A percentile compares a stretch with the other conserved stretches of the same genome.
phyloP scores from a whole-genome alignment of 441 rosid genomes.

The Gossypium aridum region DNA sequence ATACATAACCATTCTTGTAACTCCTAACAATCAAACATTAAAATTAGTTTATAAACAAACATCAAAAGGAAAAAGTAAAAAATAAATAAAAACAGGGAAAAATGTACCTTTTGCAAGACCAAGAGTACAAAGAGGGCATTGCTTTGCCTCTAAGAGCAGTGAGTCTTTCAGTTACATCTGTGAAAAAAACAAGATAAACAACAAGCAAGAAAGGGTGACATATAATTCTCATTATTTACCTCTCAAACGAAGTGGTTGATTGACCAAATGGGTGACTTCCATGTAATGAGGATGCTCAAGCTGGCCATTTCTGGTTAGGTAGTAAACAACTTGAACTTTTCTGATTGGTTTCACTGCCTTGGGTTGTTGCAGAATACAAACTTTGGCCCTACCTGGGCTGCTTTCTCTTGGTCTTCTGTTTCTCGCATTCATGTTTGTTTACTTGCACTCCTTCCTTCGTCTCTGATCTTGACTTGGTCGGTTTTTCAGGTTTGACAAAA shows the following conservation, averaged over 20 bases:
- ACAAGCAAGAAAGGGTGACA: not conserved
- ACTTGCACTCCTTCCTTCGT: not conserved
- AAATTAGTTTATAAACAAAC: not conserved
- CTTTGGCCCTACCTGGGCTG: slow-evolving; percentile 40
- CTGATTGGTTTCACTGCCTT: slow-evolving; percentile 27
- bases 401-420: slow-evolving; percentile 25
- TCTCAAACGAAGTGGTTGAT: slow-evolving; percentile 73
- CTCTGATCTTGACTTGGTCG: not conserved
- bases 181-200: not conserved
- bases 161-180: slow-evolving; percentile 67
- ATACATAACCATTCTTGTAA: slow-evolving; percentile 86
- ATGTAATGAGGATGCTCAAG: slow-evolving; percentile 92
- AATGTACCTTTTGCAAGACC: slow-evolving; percentile 84
- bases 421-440: slow-evolving; percentile 24
- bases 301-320: slow-evolving; percentile 78
- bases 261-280: slow-evolving; percentile 57
- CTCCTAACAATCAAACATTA: slow-evolving; percentile 33
- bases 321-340: slow-evolving; percentile 74
- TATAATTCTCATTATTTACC: slow-evolving; percentile 27
- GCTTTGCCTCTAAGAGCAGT: slow-evolving; percentile 72
- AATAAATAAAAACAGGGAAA: not conserved
- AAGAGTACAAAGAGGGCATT: slow-evolving; percentile 76
- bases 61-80: not conserved
- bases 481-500: slow-evolving; percentile 6
- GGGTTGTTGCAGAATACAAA: slow-evolving; percentile 23